These are phyloP conservation scores for Metschnikowia gelsemii DNA, from an alignment of 805 yeast genomes.

Conservation along the genomic window DNA sequence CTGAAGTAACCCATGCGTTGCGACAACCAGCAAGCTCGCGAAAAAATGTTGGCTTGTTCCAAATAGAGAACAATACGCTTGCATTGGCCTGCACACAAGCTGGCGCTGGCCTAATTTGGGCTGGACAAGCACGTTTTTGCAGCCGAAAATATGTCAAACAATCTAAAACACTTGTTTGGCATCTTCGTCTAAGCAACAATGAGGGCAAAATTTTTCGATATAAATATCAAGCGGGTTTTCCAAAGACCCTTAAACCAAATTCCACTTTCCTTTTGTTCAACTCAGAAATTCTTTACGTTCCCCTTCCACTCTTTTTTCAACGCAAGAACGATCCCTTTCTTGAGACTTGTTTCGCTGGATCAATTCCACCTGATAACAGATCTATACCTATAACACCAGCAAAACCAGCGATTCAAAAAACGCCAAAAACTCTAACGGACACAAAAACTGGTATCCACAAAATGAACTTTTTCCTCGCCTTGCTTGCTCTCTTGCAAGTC, in stretches of 20 bases:
- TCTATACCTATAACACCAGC: neutral
- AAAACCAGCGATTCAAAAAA: neutral
- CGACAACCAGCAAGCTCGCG: constrained; percentile 8
- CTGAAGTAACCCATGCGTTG: neutral
- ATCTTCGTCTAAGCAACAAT: too few relatives aligned
- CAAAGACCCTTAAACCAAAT: too few relatives aligned
- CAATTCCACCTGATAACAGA: too few relatives aligned
- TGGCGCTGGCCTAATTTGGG: constrained; percentile 4
- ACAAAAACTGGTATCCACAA: too few relatives aligned
- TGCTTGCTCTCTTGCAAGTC: constrained; percentile 22
- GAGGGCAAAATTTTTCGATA: neutral
- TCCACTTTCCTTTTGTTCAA: too few relatives aligned
- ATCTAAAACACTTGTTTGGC: neutral
- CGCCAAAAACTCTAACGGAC: neutral
- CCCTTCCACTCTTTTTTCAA: too few relatives aligned
- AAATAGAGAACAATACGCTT: neutral
- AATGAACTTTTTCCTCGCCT: constrained; percentile 6
- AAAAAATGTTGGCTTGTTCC: constrained; percentile 5
- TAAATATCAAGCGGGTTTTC: too few relatives aligned
- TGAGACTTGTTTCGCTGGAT: too few relatives aligned
- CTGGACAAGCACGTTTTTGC: constrained; percentile 7
- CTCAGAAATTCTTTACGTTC: too few relatives aligned
- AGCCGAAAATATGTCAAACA: constrained; percentile 3
- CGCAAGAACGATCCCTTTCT: too few relatives aligned
- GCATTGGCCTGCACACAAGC: constrained; percentile 3